Percentiles rank a stretch among this genome's conserved stretches.
These are phyloP conservation scores for Filobasidium floriforme DNA, from an alignment of 768 basidiomycete genomes.

Conservation along the genomic window DNA sequence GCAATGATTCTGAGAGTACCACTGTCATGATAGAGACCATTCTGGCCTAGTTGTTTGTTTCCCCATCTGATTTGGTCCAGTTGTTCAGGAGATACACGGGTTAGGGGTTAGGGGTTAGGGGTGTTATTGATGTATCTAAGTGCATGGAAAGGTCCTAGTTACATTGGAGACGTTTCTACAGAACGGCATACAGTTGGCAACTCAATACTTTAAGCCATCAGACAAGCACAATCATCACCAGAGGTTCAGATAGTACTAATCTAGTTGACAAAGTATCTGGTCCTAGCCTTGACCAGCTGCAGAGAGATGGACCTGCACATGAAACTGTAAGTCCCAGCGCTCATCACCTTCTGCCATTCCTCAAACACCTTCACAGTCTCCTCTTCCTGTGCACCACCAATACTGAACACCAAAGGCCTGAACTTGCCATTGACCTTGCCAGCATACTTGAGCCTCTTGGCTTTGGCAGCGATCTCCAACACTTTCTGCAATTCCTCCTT, in stretches of 20 bases:
- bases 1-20: no score
- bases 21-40: no score
- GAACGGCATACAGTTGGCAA: no score
- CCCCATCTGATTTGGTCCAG: no score
- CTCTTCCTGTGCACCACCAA: slow-evolving; percentile 11
- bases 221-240: no score
- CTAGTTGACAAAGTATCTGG: slow-evolving; percentile 11
- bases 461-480: neutral
- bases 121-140: no score
- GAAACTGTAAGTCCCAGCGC: slow-evolving; percentile 4
- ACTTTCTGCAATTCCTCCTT: slow-evolving; percentile 6
- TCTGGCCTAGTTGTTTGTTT: no score
- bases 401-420: slow-evolving; percentile 12
- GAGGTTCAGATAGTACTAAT: neutral
- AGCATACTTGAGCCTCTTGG: neutral
- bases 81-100: no score
- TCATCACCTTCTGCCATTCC: slow-evolving; percentile 6
- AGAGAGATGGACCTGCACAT: slow-evolving; percentile 11
- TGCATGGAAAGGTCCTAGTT: no score
- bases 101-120: no score
- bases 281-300: slow-evolving; percentile 10
- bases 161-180: no score
- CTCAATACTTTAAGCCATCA: no score
- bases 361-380: slow-evolving; percentile 5
- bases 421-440: neutral